These are phyloP conservation scores for Senna tora DNA, from an alignment of 306 rosid genomes.

Conservation along the genomic window DNA sequence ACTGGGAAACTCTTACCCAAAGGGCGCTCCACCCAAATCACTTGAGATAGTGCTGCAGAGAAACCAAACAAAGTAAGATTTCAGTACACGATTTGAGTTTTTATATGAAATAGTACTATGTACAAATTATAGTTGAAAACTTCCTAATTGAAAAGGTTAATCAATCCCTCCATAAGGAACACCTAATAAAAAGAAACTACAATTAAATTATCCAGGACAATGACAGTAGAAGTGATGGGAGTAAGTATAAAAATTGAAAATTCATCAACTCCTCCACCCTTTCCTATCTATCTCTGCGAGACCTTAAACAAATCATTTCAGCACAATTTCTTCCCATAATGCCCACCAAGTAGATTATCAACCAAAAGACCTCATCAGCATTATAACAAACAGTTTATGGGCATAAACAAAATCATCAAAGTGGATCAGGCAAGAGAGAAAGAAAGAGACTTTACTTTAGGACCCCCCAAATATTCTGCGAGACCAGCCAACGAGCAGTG, in stretches of 20 bases:
- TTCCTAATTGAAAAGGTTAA: no score
- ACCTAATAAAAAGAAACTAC: no score
- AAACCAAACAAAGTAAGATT: conserved; percentile 5
- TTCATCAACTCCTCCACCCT: no score
- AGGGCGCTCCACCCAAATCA: conserved; percentile 90
- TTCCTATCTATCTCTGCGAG: no score
- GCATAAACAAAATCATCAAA: neutral
- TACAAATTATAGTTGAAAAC: no score
- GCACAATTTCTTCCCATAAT: neutral
- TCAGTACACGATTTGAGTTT: neutral
- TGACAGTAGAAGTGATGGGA: no score
- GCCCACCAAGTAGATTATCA: neutral
- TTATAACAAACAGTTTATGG: neutral
- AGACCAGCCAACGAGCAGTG: conserved; percentile 83
- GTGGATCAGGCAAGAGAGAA: neutral
- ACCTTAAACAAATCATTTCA: neutral
- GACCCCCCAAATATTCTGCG: conserved; percentile 81
- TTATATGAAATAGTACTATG: no score
- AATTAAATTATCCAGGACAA: no score
- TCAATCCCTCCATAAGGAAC: no score
- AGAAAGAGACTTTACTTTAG: conserved; percentile 56
- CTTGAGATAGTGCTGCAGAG: conserved; percentile 79
- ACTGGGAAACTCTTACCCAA: conserved; percentile 62
- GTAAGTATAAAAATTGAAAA: no score
- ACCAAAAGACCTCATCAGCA: neutral